These are phyloP conservation scores for Nicotiana rustica DNA, from an alignment of 305 asterid genomes.

Conservation along the genomic window DNA sequence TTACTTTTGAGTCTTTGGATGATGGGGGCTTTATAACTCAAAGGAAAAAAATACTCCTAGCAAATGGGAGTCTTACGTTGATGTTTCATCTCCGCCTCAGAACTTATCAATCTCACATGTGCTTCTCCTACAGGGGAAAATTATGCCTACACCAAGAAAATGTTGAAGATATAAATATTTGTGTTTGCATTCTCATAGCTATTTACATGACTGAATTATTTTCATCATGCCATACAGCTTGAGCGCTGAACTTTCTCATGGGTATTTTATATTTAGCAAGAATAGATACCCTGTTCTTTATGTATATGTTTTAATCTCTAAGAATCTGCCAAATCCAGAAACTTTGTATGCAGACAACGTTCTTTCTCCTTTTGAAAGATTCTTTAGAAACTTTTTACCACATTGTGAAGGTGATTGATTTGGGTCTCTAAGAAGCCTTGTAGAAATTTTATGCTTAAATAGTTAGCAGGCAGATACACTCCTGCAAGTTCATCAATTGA, in stretches of 20 bases:
- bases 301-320: background rate
- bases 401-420: background rate
- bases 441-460: background rate
- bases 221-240: background rate
- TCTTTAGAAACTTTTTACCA: background rate
- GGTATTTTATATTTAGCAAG: conserved; percentile 17
- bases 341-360: background rate
- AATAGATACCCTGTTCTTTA: background rate
- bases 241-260: background rate
- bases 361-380: background rate
- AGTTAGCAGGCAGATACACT: background rate
- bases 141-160: background rate
- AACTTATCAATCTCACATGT: background rate
- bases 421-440: conserved; percentile 16
- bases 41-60: conserved; percentile 13
- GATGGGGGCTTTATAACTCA: background rate
- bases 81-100: background rate
- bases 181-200: background rate
- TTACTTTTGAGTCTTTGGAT: background rate
- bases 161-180: background rate
- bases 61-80: background rate
- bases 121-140: background rate
- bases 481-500: conserved; percentile 15
- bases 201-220: background rate
- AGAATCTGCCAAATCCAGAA: conserved; percentile 20